Base-by-base conservation (phyloP, 2,329 filamentous ascomycete species). In the Pestalotiopsis sp. region DNA sequence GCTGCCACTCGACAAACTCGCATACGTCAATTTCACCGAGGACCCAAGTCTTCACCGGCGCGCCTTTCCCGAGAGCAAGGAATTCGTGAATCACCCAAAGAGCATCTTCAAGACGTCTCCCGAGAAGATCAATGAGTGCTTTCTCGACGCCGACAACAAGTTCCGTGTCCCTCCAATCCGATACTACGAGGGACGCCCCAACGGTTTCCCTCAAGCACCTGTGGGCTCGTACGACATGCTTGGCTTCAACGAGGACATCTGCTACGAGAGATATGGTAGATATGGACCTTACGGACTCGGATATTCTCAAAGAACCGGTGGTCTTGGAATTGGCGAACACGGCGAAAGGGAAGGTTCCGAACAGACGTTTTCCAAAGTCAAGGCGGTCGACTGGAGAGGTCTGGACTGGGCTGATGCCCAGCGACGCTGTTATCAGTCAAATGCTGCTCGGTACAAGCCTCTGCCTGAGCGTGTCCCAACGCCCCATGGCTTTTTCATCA, bases 231-330 rank as follows among this genome's bases (percentile, higher is more conserved):
- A 97, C 75, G 90, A 94, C 11, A 80, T 95, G 56, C 81, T 98
- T 13, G 91, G 90, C 0, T 83, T 98, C 45, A 89, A 92, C 20
- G 89, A 97, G 72, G 92, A 97, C 75, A 89, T 98, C 61, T 99
- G 96, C 82, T 98, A 97, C 77, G 96, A 99, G 73, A 88, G 96
- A 2, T 97, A 93, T 77, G 95, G 95, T 3, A 89, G 94, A 71
- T 89, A 96, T 38, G 95, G 93, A 0, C 93, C 95, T 0, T 99
- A 99, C 74, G 95, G 95, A 0, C 89, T 94, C 70, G 95, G 95
- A 9, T 98, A 98, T 79, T 93, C 92, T 40, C 84, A 87, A 41
- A 90, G 90, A 68, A 90, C 87, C 72, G 95, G 95, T 13, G 95
- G 95, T 1, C 90, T 92, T 31, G 94, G 95, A 4, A 90, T 93